Percentiles rank a stretch among this genome's conserved stretches.
Conservation (phyloP, 176 grass and related monocot genomes). For the Phyllostachys edulis region DNA sequence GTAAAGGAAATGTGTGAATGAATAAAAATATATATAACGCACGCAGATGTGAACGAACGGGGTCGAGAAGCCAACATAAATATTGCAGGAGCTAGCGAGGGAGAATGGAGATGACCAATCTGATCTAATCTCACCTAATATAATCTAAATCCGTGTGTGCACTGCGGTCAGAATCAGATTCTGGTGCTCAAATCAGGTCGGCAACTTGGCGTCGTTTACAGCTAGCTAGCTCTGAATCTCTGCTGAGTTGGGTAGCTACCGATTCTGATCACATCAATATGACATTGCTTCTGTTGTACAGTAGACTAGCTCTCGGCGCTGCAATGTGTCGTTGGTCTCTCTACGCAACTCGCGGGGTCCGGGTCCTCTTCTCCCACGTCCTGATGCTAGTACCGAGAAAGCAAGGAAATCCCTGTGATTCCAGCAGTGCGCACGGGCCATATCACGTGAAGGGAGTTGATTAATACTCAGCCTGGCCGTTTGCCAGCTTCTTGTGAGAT, state of each 20-base stretch:
- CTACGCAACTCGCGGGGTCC: too few relatives aligned
- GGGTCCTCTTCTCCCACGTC: background rate
- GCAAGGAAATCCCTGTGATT: background rate
- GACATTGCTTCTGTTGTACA: background rate
- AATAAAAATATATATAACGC: background rate
- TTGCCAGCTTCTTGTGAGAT: background rate
- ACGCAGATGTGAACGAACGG: background rate
- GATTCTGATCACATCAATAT: background rate
- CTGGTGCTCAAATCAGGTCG: background rate
- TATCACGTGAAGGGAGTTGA: background rate
- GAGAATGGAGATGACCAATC: background rate
- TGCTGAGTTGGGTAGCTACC: too few relatives aligned
- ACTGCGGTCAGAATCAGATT: background rate
- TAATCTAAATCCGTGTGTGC: too few relatives aligned
- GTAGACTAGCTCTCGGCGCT: background rate
- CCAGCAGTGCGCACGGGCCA: background rate
- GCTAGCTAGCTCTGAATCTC: too few relatives aligned
- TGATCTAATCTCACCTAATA: too few relatives aligned
- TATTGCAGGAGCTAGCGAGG: background rate
- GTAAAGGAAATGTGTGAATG: background rate
- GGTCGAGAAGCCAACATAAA: background rate
- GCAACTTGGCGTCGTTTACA: background rate
- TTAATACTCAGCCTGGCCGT: background rate
- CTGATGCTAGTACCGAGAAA: background rate
- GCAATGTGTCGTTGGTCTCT: background rate